These are phyloP conservation scores for Trichomonascaceae sp. DNA, from an alignment of 1,139 yeast genomes.

Conservation along the genomic window DNA sequence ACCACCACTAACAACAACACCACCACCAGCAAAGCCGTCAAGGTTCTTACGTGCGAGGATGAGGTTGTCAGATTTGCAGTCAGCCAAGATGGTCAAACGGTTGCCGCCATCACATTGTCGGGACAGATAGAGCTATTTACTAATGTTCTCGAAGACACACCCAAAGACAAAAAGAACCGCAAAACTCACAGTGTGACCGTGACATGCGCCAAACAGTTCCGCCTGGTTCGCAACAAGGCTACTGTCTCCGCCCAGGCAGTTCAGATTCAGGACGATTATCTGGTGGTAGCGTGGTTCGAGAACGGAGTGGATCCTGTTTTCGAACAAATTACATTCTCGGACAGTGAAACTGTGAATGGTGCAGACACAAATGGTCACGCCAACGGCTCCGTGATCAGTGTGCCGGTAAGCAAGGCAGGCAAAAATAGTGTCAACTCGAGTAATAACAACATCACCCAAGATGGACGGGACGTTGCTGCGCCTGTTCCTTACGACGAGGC, in stretches of 20 bases:
- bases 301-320: slow-evolving; percentile 52
- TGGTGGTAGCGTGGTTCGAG: slow-evolving; percentile 60
- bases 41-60: slow-evolving; percentile 56
- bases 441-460: not conserved
- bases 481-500: slow-evolving; percentile 53
- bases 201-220: slow-evolving; percentile 24
- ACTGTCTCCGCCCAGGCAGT: slow-evolving; percentile 33
- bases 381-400: not conserved
- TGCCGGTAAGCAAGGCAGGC: too few species aligned
- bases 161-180: not conserved
- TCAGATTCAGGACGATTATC: slow-evolving; percentile 28
- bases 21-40: slow-evolving; percentile 13
- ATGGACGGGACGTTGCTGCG: slow-evolving; percentile 47
- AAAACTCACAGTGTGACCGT: slow-evolving; percentile 6
- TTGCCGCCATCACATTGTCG: slow-evolving; percentile 51
- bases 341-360: slow-evolving; percentile 30
- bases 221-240: slow-evolving; percentile 16
- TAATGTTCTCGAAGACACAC: slow-evolving; percentile 13
- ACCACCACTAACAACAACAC: not conserved
- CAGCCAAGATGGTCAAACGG: slow-evolving; percentile 27
- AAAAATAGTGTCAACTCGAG: not conserved
- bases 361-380: slow-evolving; percentile 16
- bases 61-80: slow-evolving; percentile 36
- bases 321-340: slow-evolving; percentile 47
- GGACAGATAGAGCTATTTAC: slow-evolving; percentile 52